phyloP scores from a whole-genome alignment of 441 rosid species.

The Pelargonium fulgidum region DNA sequence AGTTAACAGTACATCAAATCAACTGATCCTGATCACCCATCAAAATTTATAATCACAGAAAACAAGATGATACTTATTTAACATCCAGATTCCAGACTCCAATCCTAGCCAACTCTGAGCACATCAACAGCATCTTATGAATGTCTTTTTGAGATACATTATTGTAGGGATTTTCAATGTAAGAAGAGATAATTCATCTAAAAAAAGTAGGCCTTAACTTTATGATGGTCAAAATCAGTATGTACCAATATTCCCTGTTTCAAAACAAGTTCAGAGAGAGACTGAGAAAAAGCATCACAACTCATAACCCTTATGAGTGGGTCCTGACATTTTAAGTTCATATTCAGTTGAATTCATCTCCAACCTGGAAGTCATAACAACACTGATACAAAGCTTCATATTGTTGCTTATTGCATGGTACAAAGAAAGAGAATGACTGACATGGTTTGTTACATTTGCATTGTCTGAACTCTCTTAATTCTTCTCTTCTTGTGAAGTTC shows the following conservation, averaged over 20 bases:
- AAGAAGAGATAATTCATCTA: background rate
- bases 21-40: background rate
- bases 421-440: background rate
- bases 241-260: background rate
- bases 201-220: background rate
- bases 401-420: background rate
- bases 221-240: too few relatives aligned
- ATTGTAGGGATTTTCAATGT: background rate
- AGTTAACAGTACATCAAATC: background rate
- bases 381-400: background rate
- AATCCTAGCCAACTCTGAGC: background rate
- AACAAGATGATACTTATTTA: background rate
- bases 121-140: background rate
- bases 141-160: background rate
- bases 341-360: background rate
- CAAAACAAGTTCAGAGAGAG: background rate
- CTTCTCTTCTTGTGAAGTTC: background rate
- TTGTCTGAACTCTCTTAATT: background rate
- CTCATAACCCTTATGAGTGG: background rate
- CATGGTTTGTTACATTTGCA: background rate
- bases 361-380: background rate
- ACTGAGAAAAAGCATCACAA: background rate
- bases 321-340: background rate
- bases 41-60: background rate
- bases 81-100: background rate